Evolutionary conservation across 805 yeast species (phyloP), one percentile per base, ranked within the genome.

Genomic region (Wickerhamiella domercqiae): DNA sequence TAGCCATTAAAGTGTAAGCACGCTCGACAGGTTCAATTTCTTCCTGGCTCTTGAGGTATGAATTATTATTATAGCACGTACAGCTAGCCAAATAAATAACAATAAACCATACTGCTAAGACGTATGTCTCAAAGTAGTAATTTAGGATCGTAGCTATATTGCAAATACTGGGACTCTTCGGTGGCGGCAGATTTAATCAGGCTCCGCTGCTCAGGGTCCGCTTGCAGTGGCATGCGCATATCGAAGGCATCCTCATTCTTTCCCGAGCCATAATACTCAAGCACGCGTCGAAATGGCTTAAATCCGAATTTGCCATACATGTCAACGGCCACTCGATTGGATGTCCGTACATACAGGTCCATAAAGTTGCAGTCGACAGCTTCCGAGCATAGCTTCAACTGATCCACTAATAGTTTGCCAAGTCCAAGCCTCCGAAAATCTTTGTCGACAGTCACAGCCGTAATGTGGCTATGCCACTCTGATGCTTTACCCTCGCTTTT

Each of bases 391-490:
- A 71, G 67, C 49, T 78, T 84, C 31, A 90, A 60, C 41, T 80
- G 72, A 34, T 70, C 62, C 51, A 95, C 84, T 30, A 90, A 62
- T 41, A 71, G 69, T 5, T 84, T 71, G 1, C 96, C 98, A 29
- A 90, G 61, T 1, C 94, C 93, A 13, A 87, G 66, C 43, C 97
- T 62, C 38, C 99, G 62, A 55, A 78, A 87, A 37, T 73, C 75
- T 9, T 81, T 76, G 41, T 78, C 78, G 1, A 90, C 78, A 0
- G 97, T 84, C 3, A 90, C 94, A 0, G 98, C 97, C 0, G 97
- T 83, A 35, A 90, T 84, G 56, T 90, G 99, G 1, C 94, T 73
- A 53, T 90, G 99, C 94, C 96, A 87, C 42, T 84, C 90, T 34
- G 67, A 71, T 4, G 68, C 72, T 26, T 64, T 64, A 0, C 98